Percentiles rank a stretch among this genome's conserved stretches.
Conservation (phyloP, 2,329 filamentous ascomycete genomes). For the Sporothrix schenckii region DNA sequence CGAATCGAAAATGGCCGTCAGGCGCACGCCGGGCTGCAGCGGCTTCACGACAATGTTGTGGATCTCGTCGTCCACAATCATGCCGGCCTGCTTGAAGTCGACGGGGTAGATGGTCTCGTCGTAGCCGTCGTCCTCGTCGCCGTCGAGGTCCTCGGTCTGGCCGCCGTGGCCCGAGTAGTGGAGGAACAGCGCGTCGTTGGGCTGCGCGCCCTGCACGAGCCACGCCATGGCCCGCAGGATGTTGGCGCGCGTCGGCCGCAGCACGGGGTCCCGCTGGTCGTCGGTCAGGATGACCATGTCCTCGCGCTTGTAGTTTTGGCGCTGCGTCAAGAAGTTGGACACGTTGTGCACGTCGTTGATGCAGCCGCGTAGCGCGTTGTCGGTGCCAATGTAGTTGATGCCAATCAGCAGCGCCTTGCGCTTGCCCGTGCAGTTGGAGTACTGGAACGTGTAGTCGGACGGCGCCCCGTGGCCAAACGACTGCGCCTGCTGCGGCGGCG, state of each 20-base stretch:
- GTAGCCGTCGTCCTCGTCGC: slow-evolving; percentile 76
- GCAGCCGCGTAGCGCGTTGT: slow-evolving; percentile 72
- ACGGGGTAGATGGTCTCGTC: slow-evolving; percentile 81
- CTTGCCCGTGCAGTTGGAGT: slow-evolving; percentile 72
- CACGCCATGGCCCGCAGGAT: slow-evolving; percentile 75
- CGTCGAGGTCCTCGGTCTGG: slow-evolving; percentile 72
- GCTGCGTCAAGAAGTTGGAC: slow-evolving; percentile 68
- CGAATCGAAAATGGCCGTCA: slow-evolving; percentile 67
- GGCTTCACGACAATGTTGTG: slow-evolving; percentile 70
- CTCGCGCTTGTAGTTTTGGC: slow-evolving; percentile 72
- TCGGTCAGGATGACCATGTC: slow-evolving; percentile 81
- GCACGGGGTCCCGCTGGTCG: slow-evolving; percentile 69
- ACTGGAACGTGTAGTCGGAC: slow-evolving; percentile 70
- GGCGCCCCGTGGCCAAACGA: slow-evolving; percentile 70
- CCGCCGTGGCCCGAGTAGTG: slow-evolving; percentile 79
- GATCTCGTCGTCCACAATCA: slow-evolving; percentile 84
- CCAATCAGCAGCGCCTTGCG: slow-evolving; percentile 76
- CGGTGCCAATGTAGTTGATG: slow-evolving; percentile 78
- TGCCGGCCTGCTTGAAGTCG: slow-evolving; percentile 69
- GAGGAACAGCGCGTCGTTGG: slow-evolving; percentile 77
- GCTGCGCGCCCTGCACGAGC: slow-evolving; percentile 70
- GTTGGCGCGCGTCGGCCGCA: slow-evolving; percentile 74
- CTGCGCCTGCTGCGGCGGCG: slow-evolving; percentile 56
- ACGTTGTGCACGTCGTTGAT: slow-evolving; percentile 83
- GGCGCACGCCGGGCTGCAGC: slow-evolving; percentile 58